Evolutionary conservation across 2,329 filamentous ascomycete genomes (phyloP), one percentile per base, ranked within the genome.

Genomic region (Calonectria pseudoreteaudii): DNA sequence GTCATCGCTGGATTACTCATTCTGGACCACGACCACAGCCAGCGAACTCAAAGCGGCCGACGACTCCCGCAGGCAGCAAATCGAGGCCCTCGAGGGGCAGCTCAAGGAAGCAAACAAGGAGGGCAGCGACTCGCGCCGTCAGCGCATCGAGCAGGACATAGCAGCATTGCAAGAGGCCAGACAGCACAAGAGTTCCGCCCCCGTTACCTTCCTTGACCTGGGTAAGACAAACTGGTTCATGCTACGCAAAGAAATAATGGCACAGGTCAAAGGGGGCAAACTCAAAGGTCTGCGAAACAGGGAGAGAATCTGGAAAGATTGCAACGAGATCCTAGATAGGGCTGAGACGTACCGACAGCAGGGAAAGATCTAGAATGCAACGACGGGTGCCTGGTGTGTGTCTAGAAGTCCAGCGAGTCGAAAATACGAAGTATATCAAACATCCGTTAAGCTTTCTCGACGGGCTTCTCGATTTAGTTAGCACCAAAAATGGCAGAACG

Each of bases 1-100:
- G 77, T 73, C 74, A 0, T 44, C 70, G 6, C 11, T 75, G 13
- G 53, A 70, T 3, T 71, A 75, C 8, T 75, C 75, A 2, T 76
- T 66, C 52, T 78, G 77, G 77, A 69, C 77, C 5, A 75, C 77
- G 0, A 77, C 41, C 4, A 74, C 74, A 13, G 56, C 66, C 14
- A 26, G 41, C 4, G 70, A 60, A 18, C 66, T 71, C 28, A n/a
- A 31, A 20, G 66, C 49, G 9, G 28, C 30, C 30, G 31, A 38
- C 2, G 41, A 70, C 2, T 38, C 18, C 26, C 44, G 47, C 16
- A 23, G 23, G 41, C 44, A 38, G 23, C 44, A 30, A 23, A 28
- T 62, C 52, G 30, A 44, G 23, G 41, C 26, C 30, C 13, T 30
- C 50, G 18, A 52, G 20, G 30, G 11, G 6, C 44, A 23, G 47